These are phyloP conservation scores for Pseudohalonectria lignicola DNA, from an alignment of 2,329 filamentous ascomycete genomes.

Conservation along the genomic window DNA sequence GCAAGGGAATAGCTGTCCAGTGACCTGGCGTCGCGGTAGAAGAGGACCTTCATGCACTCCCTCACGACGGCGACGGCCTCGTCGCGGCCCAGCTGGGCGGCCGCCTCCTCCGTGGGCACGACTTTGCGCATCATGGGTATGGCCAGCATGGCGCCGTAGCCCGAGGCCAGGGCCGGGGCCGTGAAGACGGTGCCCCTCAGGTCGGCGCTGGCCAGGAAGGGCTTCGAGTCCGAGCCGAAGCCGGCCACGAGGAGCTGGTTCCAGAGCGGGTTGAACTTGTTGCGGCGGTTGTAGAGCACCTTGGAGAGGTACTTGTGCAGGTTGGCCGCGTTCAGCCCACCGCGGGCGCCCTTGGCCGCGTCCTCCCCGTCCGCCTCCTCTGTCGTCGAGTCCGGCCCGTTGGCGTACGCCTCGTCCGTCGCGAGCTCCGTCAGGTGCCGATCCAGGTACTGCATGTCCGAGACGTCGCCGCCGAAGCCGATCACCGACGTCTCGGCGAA, in stretches of 20 bases:
- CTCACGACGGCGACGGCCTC: constrained; percentile 70
- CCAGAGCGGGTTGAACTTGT: constrained; percentile 95
- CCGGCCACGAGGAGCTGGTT: constrained; percentile 90
- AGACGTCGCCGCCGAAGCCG: constrained; percentile 93
- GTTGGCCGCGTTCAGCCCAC: constrained; percentile 74
- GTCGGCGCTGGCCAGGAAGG: constrained; percentile 87
- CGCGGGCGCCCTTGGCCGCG: constrained; percentile 44
- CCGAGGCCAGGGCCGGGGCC: constrained; percentile 80
- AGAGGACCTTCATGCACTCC: constrained; percentile 97
- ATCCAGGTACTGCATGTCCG: constrained; percentile 98
- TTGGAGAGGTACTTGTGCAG: constrained; percentile 95
- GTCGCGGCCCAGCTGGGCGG: constrained; percentile 61
- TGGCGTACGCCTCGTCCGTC: constrained; percentile 77
- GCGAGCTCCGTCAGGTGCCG: constrained; percentile 78
- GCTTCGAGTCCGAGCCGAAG: constrained; percentile 65
- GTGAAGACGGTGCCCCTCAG: constrained; percentile 87
- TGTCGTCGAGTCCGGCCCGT: constrained; percentile 23
- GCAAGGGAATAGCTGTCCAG: constrained; percentile 87
- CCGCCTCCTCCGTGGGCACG: constrained; percentile 74
- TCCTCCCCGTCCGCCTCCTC: constrained; percentile 44
- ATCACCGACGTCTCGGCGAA: constrained; percentile 79
- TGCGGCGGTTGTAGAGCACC: constrained; percentile 89
- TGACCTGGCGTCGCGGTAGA: constrained; percentile 91
- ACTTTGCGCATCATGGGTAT: constrained; percentile 79
- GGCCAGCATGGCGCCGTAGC: constrained; percentile 86